Evolutionary conservation across 148 eudicot genomes (phyloP).

Genomic region (Cornus suecica): DNA sequence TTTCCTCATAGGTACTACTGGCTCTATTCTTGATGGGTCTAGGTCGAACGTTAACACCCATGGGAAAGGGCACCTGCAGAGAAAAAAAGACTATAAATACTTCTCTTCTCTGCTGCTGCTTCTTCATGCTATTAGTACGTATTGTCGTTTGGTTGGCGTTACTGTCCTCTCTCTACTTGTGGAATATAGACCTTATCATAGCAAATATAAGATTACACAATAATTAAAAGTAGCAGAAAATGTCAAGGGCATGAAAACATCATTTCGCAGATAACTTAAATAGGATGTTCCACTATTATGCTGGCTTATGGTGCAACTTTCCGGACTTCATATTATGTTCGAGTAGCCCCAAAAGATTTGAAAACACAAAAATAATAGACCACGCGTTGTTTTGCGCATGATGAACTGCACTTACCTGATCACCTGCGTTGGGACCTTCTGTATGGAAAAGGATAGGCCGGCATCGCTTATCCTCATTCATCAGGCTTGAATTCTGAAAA

Average conservation of each 20-base stretch:
- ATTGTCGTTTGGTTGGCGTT: not conserved
- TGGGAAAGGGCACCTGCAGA: constrained; percentile 82
- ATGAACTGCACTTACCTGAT: constrained; percentile 53
- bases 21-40: constrained; percentile 49
- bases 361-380: not conserved
- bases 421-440: constrained; percentile 86
- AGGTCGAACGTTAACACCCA: constrained; percentile 65
- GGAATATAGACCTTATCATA: not conserved
- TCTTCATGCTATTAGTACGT: not conserved
- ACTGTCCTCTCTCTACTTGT: not conserved
- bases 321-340: not conserved
- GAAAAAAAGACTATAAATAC: not conserved
- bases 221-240: not conserved
- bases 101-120: not conserved
- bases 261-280: not conserved
- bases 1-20: constrained; percentile 42
- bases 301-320: not conserved
- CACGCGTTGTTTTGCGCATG: not conserved
- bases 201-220: not conserved
- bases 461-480: constrained; percentile 97
- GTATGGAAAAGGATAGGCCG: constrained; percentile 86
- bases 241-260: constrained; percentile 1
- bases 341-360: not conserved
- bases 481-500: constrained; percentile 95
- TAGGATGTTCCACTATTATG: not conserved